Evolutionary conservation across 345 rosid genomes (phyloP), one percentile per base, ranked within the genome.

Genomic region (Moringa oleifera): DNA sequence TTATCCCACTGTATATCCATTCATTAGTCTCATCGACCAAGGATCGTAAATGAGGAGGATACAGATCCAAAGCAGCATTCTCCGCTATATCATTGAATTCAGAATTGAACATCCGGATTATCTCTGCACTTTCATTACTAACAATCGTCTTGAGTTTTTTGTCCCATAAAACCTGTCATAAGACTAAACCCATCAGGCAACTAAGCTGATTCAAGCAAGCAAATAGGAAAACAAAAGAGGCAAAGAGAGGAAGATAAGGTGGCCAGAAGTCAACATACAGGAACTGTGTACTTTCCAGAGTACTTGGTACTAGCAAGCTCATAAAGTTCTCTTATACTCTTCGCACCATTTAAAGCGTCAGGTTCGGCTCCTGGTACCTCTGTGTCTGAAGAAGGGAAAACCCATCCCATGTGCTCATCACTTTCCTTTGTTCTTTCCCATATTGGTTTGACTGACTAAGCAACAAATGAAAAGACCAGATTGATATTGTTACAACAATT

Each of bases 401-500:
- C 81, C 97, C 98, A 93, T 64, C 98, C 94, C 84, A 80, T 85
- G 70, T 89, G 97, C 61, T 87, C 91, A 72, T 89, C 98, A 0
- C 57, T 76, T 31, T 85, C 93, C 64, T 85, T 89, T 13, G 98
- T 92, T 81, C 80, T 84, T 72, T 74, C 95, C 98, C 98, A 93
- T 62, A 77, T 81, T 20, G 97, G 91, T 56, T 87, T 83, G 28
- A 84, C 90, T 11, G 98, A 85, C 97, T 89, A 68, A 62, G 23
- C 33, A 66, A 59, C 18, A 63, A 51, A 66, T 23, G n/a, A 75
- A 19, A 52, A 58, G 19, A 45, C 25, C 37, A 55, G 28, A 18
- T 41, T 36, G 2, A 51, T n/a, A 51, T 51, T 4, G 54, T 62
- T 7, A 33, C 6, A 23, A 54, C 25, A 47, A 17, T 55, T 46